Base-by-base conservation (phyloP, 2,329 filamentous ascomycete genomes). In the Sporothrix euskadiensis region DNA sequence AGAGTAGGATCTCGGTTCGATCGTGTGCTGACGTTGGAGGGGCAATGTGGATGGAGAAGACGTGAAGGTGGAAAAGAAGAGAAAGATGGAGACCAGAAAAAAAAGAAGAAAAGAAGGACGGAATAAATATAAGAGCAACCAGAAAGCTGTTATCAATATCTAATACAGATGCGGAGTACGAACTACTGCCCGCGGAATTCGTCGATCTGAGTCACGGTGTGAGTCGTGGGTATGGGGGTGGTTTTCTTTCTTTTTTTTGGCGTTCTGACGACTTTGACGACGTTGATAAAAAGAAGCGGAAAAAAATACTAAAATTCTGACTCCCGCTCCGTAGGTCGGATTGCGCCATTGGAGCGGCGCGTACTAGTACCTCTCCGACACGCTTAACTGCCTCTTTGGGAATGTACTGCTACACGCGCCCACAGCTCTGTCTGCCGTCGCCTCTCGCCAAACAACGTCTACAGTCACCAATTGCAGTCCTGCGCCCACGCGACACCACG, bases 141-240 rank as follows among this genome's bases (percentile, higher is more conserved):
- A 5, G 35, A 35, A 35, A 35, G 35, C 44, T 49, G 4, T 19
- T 52, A 41, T 52, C 9, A 52, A 56, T 12, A 12, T 30, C 49
- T 16, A n/a, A 49, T 19, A 16, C 1, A 26, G 26, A 26, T 26
- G 2, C 26, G 26, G 26, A 26, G 26, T 26, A 26, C n/a, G n/a
- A n/a, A n/a, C n/a, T n/a, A n/a, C 26, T 26, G 26, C 30, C 32
- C 49, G 47, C 1, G 44, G 49, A 49, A 32, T n/a, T 56, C 35
- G 68, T 52, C 22, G 57, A 56, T 74, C 71, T 74, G 71, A 74
- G 73, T 74, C 73, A 73, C 66, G 49, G 26, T 19, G 8, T 69
- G n/a, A 19, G 63, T 56, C 65, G 39, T 69, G 14, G 69, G 47
- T 57, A 39, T 26, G 49, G 32, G 52, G n/a, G 66, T 54, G 47